A percentile compares a stretch with the other conserved stretches of the same genome.
These are phyloP conservation scores for Rhododendron ferrugineum DNA, from an alignment of 148 eudicot genomes.

Conservation along the genomic window DNA sequence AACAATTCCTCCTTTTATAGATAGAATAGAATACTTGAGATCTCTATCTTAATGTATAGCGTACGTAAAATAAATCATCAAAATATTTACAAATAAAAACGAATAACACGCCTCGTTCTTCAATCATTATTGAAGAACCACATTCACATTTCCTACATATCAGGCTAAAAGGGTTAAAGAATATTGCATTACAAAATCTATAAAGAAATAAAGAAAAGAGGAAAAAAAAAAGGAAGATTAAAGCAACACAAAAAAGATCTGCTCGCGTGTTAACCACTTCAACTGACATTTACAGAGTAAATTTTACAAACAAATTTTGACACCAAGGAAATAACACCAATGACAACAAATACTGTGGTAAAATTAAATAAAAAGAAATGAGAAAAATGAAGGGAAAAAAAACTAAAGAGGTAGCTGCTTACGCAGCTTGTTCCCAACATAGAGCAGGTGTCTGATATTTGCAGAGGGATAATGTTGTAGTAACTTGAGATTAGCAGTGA, in stretches of 20 bases:
- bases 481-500: conserved; percentile 87
- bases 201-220: neutral
- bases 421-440: conserved; percentile 86
- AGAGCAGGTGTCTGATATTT: conserved; percentile 78
- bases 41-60: no score
- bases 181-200: neutral
- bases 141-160: neutral
- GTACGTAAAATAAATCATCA: no score
- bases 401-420: conserved; percentile 37
- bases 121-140: no score
- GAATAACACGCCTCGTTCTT: no score
- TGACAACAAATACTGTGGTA: neutral
- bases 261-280: neutral
- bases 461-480: conserved; percentile 90
- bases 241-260: neutral
- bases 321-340: neutral
- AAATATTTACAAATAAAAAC: no score
- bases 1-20: no score
- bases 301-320: neutral
- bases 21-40: no score
- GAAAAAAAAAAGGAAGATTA: neutral
- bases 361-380: neutral
- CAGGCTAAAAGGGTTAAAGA: neutral
- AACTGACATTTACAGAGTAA: neutral
- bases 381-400: neutral